Percentiles rank a stretch among this genome's conserved stretches.
Evolutionary conservation across 2,329 filamentous ascomycete genomes (phyloP).

Genomic region (Talaromyces atroroseus): DNA sequence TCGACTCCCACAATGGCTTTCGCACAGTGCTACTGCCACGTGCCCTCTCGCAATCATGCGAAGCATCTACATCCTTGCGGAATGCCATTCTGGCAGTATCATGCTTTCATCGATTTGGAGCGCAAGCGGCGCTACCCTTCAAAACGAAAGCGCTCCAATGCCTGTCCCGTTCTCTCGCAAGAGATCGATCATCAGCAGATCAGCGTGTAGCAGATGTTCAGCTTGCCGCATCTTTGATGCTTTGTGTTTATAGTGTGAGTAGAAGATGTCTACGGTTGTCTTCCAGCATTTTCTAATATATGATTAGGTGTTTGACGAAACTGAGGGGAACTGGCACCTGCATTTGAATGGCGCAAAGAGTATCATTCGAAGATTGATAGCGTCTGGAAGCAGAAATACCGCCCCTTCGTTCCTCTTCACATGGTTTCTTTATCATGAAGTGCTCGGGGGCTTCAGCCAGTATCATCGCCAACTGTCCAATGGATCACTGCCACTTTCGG

Average conservation of each 20-base stretch:
- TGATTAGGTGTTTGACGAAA: conserved; percentile 10
- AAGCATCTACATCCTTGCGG: not conserved
- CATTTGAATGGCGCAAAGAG: conserved; percentile 5
- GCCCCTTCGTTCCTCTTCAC: conserved; percentile 1
- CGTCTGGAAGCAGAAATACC: not conserved
- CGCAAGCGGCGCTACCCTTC: no score
- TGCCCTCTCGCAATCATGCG: conserved; percentile 1
- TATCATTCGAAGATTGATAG: not conserved
- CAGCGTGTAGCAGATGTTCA: not conserved
- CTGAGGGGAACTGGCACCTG: conserved; percentile 7
- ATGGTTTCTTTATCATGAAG: conserved; percentile 11
- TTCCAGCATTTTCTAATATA: not conserved
- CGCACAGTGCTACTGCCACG: not conserved
- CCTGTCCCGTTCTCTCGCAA: not conserved
- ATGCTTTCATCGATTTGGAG: no score
- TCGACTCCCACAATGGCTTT: conserved; percentile 8
- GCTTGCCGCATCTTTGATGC: conserved; percentile 8
- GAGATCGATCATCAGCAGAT: no score
- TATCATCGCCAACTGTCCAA: no score
- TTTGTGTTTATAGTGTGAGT: conserved; percentile 7
- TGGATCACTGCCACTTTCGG: no score
- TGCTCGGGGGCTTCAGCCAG: conserved; percentile 6
- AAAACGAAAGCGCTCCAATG: no score
- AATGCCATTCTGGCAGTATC: conserved; percentile 12
- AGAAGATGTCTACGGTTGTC: not conserved